phyloP scores from a whole-genome alignment of 2,329 filamentous ascomycete species.

The Pseudocercospora vitis region DNA sequence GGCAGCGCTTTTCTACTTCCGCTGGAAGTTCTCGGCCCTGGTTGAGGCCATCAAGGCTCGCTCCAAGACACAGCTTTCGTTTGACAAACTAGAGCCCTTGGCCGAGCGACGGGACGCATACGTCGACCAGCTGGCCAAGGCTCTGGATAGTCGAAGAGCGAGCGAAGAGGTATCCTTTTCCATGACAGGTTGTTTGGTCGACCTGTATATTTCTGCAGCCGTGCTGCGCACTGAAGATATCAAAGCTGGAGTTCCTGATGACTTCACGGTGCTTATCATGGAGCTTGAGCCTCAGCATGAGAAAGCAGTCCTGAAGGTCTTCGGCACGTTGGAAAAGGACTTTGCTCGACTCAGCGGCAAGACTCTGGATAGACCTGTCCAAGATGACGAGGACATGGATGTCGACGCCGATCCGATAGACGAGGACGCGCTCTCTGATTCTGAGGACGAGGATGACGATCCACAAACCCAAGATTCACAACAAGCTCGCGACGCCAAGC shows the following conservation, averaged over 20 bases:
- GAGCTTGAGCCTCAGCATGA: conserved; percentile 65
- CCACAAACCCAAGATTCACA: conserved; percentile 51
- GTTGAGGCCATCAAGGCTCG: conserved; percentile 51
- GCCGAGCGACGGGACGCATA: conserved; percentile 54
- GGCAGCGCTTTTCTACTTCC: conserved; percentile 81
- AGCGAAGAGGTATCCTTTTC: conserved; percentile 72
- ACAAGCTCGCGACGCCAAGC: conserved; percentile 62
- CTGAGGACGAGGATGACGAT: conserved; percentile 43
- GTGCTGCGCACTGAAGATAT: conserved; percentile 53
- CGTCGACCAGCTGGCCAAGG: conserved; percentile 49
- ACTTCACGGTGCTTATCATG: conserved; percentile 56
- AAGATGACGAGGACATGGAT: conserved; percentile 55
- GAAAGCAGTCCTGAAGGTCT: conserved; percentile 70
- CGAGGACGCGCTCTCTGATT: conserved; percentile 37
- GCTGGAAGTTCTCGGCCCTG: conserved; percentile 65
- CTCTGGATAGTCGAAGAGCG: conserved; percentile 49
- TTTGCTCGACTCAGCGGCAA: conserved; percentile 65
- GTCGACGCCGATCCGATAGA: conserved; percentile 33
- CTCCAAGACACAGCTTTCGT: conserved; percentile 54
- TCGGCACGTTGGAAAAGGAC: conserved; percentile 71
- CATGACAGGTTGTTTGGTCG: conserved; percentile 74
- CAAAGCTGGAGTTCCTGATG: conserved; percentile 42
- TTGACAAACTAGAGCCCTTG: conserved; percentile 60
- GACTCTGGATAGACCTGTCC: conserved; percentile 39
- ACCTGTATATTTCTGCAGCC: conserved; percentile 77